Conservation (phyloP, 2,329 filamentous ascomycete genomes). For the Hymenoscyphus scutula region DNA sequence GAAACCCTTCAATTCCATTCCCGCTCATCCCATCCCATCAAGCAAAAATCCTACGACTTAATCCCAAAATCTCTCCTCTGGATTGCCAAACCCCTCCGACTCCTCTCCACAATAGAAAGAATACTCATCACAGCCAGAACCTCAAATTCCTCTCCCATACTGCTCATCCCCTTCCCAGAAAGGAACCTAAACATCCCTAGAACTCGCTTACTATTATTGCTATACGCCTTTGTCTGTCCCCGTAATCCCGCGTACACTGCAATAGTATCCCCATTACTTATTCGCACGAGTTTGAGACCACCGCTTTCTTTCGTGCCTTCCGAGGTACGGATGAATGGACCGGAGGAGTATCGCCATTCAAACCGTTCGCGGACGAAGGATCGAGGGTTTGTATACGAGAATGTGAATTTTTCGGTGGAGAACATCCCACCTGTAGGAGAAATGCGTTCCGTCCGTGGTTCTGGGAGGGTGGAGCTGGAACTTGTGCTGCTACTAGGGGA, state of each 20-base stretch:
- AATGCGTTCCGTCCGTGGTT: conserved; percentile 23
- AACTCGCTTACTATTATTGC: conserved; percentile 17
- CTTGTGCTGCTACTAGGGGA: background rate
- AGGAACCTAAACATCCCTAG: conserved; percentile 28
- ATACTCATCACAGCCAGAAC: conserved; percentile 29
- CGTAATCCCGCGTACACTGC: conserved; percentile 32
- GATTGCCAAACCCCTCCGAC: conserved; percentile 21
- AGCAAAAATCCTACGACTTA: background rate
- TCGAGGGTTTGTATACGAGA: conserved; percentile 25
- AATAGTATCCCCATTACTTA: conserved; percentile 27
- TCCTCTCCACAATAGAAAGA: conserved; percentile 28
- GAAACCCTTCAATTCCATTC: background rate
- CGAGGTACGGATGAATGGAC: conserved; percentile 19
- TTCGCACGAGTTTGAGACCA: conserved; percentile 28
- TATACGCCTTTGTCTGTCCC: conserved; percentile 11
- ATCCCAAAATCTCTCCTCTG: conserved; percentile 21
- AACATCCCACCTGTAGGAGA: conserved; percentile 26
- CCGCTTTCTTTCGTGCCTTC: conserved; percentile 24
- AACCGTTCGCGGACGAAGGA: conserved; percentile 26
- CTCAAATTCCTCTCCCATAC: conserved; percentile 30
- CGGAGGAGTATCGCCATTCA: conserved; percentile 27
- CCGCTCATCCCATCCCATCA: background rate
- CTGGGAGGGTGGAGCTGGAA: conserved; percentile 14
- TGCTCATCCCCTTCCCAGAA: conserved; percentile 21
- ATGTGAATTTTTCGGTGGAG: conserved; percentile 26